Evolutionary conservation across 2,329 filamentous ascomycete genomes (phyloP).

Genomic region (Claviceps spartinae): DNA sequence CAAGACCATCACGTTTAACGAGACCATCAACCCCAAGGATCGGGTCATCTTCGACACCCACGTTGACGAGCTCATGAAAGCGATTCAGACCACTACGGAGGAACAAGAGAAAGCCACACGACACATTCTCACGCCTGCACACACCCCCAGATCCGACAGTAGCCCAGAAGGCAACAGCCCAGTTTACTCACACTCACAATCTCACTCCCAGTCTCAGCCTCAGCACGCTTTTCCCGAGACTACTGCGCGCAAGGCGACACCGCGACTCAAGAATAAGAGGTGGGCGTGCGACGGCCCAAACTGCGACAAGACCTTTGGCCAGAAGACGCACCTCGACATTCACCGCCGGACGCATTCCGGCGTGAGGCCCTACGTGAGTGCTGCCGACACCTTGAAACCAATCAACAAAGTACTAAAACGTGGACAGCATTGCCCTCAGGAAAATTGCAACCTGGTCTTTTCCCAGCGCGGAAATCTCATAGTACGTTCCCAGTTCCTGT

Average conservation of each 20-base stretch:
- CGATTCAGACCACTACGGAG: slow-evolving; percentile 58
- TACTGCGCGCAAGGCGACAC: slow-evolving; percentile 11
- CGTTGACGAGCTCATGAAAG: slow-evolving; percentile 78
- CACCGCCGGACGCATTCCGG: slow-evolving; percentile 83
- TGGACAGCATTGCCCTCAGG: slow-evolving; percentile 50
- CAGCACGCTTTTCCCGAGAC: slow-evolving; percentile 11
- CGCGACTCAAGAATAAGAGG: slow-evolving; percentile 34
- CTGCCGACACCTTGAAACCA: neutral
- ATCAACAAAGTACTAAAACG: neutral
- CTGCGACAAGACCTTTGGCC: slow-evolving; percentile 72
- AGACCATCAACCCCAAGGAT: slow-evolving; percentile 30
- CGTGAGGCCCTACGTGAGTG: slow-evolving; percentile 71
- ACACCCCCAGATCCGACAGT: slow-evolving; percentile 8
- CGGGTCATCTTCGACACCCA: slow-evolving; percentile 63
- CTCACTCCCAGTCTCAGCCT: slow-evolving; percentile 13
- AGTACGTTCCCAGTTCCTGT: slow-evolving; percentile 29
- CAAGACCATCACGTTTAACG: slow-evolving; percentile 32
- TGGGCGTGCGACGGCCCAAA: slow-evolving; percentile 61
- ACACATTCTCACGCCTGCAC: slow-evolving; percentile 13
- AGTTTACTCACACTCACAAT: neutral
- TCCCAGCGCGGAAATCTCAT: slow-evolving; percentile 86
- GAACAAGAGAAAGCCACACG: slow-evolving; percentile 17
- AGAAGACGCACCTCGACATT: slow-evolving; percentile 88
- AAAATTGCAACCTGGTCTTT: slow-evolving; percentile 65
- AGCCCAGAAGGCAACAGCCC: slow-evolving; percentile 11